These are phyloP conservation scores for Madurella fahalii DNA, from an alignment of 2,329 filamentous ascomycete genomes.

Conservation along the genomic window DNA sequence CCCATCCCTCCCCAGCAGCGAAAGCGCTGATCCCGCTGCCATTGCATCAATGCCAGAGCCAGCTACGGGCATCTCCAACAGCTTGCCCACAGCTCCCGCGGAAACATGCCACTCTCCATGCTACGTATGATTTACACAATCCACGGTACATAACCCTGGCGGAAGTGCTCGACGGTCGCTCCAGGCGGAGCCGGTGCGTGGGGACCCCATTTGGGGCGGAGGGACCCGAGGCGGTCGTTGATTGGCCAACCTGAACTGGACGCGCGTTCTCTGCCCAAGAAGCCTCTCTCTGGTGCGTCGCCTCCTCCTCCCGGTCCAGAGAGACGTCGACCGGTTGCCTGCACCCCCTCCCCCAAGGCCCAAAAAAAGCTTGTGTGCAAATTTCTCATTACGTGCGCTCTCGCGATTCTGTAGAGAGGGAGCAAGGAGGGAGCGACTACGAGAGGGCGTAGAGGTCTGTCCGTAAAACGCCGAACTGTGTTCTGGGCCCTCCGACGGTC, in stretches of 20 bases:
- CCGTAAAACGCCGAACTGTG: too few species aligned
- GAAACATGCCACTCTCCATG: too few species aligned
- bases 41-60: too few species aligned
- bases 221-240: slow-evolving; percentile 16
- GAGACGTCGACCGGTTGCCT: slow-evolving; percentile 10
- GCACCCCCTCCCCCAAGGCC: slow-evolving; percentile 10
- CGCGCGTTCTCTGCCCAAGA: slow-evolving; percentile 24
- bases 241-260: slow-evolving; percentile 22
- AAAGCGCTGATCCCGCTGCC: too few species aligned
- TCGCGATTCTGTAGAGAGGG: background rate
- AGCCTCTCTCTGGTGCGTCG: slow-evolving; percentile 15
- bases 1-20: too few species aligned
- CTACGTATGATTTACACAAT: too few species aligned
- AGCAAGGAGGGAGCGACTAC: background rate
- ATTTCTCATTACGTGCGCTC: slow-evolving; percentile 11
- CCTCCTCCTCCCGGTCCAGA: slow-evolving; percentile 8
- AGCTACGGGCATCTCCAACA: too few species aligned
- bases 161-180: background rate
- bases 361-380: background rate
- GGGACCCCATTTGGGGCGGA: slow-evolving; percentile 23
- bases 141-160: too few species aligned
- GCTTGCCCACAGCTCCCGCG: too few species aligned
- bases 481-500: background rate
- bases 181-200: slow-evolving; percentile 18
- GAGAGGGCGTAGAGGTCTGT: background rate